A percentile compares a stretch with the other conserved stretches of the same genome.
Evolutionary conservation across 805 yeast genomes (phyloP).

Genomic region (Candida koratica): DNA sequence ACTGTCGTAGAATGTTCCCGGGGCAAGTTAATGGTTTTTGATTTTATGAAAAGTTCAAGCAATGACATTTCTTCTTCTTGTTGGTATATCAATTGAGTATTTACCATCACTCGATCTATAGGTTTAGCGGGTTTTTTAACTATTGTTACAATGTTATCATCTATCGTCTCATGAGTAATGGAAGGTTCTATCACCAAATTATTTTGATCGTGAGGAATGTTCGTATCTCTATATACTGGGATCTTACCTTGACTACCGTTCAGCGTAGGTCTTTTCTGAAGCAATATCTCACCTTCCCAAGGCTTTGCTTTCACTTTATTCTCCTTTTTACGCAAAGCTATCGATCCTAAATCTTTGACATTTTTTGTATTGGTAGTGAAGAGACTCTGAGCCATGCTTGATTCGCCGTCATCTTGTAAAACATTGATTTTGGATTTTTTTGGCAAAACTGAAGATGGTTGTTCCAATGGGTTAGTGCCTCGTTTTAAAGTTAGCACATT

Average conservation of each 20-base stretch:
- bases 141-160: slow-evolving; percentile 34
- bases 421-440: slow-evolving; percentile 35
- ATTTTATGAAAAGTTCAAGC: slow-evolving; percentile 56
- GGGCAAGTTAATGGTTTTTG: not conserved
- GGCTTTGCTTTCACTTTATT: slow-evolving; percentile 51
- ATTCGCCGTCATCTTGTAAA: slow-evolving; percentile 30
- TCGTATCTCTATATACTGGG: slow-evolving; percentile 25
- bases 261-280: slow-evolving; percentile 29
- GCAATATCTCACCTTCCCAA: slow-evolving; percentile 62
- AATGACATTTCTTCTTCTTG: slow-evolving; percentile 54
- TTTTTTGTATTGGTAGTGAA: slow-evolving; percentile 22
- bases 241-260: slow-evolving; percentile 27
- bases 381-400: slow-evolving; percentile 20
- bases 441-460: not conserved
- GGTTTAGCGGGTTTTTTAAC: slow-evolving; percentile 55
- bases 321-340: slow-evolving; percentile 56
- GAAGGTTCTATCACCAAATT: slow-evolving; percentile 3
- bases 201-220: slow-evolving; percentile 1
- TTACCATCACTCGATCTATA: slow-evolving; percentile 56
- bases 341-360: slow-evolving; percentile 49
- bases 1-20: slow-evolving; percentile 10
- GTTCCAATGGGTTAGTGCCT: slow-evolving; percentile 22
- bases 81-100: slow-evolving; percentile 55
- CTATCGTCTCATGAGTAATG: slow-evolving; percentile 7
- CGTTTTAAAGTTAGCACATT: slow-evolving; percentile 33